These are phyloP conservation scores for Arachis monticola DNA, from an alignment of 331 rosid species.

Conservation along the genomic window DNA sequence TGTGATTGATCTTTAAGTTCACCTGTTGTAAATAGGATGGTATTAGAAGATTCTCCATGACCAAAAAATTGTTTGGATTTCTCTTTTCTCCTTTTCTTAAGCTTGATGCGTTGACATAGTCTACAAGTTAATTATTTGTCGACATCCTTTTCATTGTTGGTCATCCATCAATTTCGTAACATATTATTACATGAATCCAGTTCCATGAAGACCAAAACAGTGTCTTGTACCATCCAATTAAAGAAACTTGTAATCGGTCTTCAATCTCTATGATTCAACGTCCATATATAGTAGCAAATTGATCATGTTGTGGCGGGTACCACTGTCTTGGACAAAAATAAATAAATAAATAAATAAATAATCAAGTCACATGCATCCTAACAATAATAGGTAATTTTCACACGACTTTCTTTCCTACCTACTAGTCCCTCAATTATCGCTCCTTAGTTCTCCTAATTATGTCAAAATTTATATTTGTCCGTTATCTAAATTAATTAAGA, in stretches of 20 bases:
- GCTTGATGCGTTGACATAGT: background rate
- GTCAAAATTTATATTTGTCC: background rate
- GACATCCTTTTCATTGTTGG: background rate
- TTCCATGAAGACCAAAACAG: constrained; percentile 11
- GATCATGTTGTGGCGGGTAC: constrained; percentile 19
- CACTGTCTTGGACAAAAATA: background rate
- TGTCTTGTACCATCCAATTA: constrained; percentile 9
- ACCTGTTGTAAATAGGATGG: too few relatives aligned
- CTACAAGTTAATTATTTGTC: background rate
- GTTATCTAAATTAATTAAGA: constrained; percentile 31
- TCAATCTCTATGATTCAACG: constrained; percentile 1
- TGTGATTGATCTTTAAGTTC: too few relatives aligned
- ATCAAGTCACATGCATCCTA: constrained; percentile 25
- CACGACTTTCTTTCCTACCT: constrained; percentile 6
- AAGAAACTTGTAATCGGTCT: constrained; percentile 15
- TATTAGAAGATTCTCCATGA: background rate
- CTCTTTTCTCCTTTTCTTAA: too few relatives aligned
- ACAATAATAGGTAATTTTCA: constrained; percentile 14
- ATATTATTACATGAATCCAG: background rate
- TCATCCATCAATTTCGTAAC: background rate
- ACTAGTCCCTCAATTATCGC: constrained; percentile 49
- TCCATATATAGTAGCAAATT: constrained; percentile 18
- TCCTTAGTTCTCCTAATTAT: background rate
- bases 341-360: too few relatives aligned
- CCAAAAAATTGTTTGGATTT: background rate